A percentile compares a stretch with the other conserved stretches of the same genome.
These are phyloP conservation scores for Teunomyces aglyptinius DNA, from an alignment of 805 yeast genomes.

Conservation along the genomic window DNA sequence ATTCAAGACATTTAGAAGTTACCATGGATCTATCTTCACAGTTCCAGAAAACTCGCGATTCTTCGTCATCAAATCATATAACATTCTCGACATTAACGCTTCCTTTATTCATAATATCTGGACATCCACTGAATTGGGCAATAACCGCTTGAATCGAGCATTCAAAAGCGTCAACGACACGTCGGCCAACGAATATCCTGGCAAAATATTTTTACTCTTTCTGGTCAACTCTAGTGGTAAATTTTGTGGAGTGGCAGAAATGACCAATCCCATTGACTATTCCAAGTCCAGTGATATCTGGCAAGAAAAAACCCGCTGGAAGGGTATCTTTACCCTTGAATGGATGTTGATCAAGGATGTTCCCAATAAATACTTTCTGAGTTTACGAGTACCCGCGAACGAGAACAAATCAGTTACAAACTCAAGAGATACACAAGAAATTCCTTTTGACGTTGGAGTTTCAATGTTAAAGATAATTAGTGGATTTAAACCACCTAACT, in stretches of 20 bases:
- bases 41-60: conserved; percentile 26
- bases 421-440: conserved; percentile 61
- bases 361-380: conserved; percentile 46
- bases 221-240: conserved; percentile 58
- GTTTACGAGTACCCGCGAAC: conserved; percentile 43
- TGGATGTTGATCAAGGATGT: conserved; percentile 55
- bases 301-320: conserved; percentile 49
- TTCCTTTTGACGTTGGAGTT: conserved; percentile 48
- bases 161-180: conserved; percentile 21
- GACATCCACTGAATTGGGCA: conserved; percentile 61
- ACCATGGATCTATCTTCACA: conserved; percentile 14
- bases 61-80: conserved; percentile 57
- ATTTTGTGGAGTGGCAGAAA: conserved; percentile 59
- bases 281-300: conserved; percentile 43
- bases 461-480: conserved; percentile 47
- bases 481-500: conserved; percentile 13
- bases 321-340: conserved; percentile 50
- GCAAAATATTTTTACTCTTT: conserved; percentile 49
- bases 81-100: conserved; percentile 46
- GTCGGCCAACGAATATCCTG: conserved; percentile 14
- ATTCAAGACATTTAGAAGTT: conserved; percentile 10
- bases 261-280: conserved; percentile 40
- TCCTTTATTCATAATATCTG: conserved; percentile 51
- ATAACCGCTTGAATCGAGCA: conserved; percentile 48
- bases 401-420: conserved; percentile 53